These are phyloP conservation scores for Centrapalus pauciflorus DNA, from an alignment of 129 eudicot genomes.

Conservation along the genomic window DNA sequence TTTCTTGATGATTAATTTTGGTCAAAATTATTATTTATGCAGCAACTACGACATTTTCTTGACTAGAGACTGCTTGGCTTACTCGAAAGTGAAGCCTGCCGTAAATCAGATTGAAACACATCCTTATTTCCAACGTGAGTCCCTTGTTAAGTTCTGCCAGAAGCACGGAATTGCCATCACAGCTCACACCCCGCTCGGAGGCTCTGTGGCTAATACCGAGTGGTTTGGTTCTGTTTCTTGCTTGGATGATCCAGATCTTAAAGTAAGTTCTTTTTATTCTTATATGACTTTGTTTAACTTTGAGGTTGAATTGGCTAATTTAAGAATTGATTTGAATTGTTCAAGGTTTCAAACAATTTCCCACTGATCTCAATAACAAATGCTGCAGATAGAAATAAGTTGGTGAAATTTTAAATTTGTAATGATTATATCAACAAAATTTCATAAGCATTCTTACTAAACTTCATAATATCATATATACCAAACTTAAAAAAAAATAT, in stretches of 20 bases:
- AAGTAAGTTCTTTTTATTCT: constrained; percentile 36
- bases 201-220: constrained; percentile 71
- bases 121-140: constrained; percentile 89
- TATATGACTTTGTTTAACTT: not conserved
- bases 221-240: constrained; percentile 92
- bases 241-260: constrained; percentile 74
- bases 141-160: constrained; percentile 88
- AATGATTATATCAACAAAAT: not conserved
- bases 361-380: not conserved
- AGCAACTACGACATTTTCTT: constrained; percentile 89
- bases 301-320: not conserved
- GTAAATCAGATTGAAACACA: constrained; percentile 90
- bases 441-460: too few species aligned
- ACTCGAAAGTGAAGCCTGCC: constrained; percentile 85
- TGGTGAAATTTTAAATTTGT: not conserved
- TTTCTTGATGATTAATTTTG: constrained; percentile 11
- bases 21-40: constrained; percentile 39
- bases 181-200: constrained; percentile 92
- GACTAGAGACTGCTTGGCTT: constrained; percentile 82
- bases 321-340: not conserved
- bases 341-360: not conserved
- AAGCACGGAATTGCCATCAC: constrained; percentile 75
- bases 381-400: not conserved
- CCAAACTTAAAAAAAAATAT: too few species aligned
- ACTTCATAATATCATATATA: too few species aligned